These are phyloP conservation scores for Pestalotiopsis sp. DNA, from an alignment of 2,329 filamentous ascomycete species.

Conservation along the genomic window DNA sequence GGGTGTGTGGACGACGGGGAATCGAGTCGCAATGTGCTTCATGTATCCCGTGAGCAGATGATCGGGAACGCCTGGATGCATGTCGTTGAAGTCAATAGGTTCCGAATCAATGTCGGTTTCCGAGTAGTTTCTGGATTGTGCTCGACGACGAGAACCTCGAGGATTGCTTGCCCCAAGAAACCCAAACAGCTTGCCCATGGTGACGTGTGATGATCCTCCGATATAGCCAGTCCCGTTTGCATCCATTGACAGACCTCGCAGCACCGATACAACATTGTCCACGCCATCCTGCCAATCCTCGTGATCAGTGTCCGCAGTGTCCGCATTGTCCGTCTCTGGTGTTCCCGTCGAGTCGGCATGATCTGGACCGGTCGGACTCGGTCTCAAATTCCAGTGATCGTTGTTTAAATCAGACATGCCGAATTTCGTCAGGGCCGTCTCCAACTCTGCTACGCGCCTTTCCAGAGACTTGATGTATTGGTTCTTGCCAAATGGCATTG, in stretches of 20 bases:
- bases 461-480: constrained; percentile 11
- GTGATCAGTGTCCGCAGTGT: not conserved
- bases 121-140: not conserved
- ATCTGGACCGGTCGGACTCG: not conserved
- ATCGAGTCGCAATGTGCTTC: constrained; percentile 14
- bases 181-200: constrained; percentile 11
- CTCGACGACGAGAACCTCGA: not conserved
- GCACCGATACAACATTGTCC: constrained; percentile 61
- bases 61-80: constrained; percentile 3
- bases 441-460: constrained; percentile 13
- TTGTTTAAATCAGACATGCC: constrained; percentile 12
- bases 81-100: constrained; percentile 9
- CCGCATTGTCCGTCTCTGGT: not conserved
- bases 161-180: not conserved
- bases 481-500: constrained; percentile 16
- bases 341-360: not conserved
- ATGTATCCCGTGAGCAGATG: constrained; percentile 10
- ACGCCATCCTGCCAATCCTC: constrained; percentile 47
- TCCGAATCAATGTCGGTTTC: not conserved
- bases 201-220: constrained; percentile 10
- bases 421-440: constrained; percentile 9
- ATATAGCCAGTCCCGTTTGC: constrained; percentile 9
- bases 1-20: constrained; percentile 9
- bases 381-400: constrained; percentile 9
- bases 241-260: constrained; percentile 47